Evolutionary conservation across 192 early-diverging fungal genomes (phyloP).

Genomic region (Backusella psychrophila): DNA sequence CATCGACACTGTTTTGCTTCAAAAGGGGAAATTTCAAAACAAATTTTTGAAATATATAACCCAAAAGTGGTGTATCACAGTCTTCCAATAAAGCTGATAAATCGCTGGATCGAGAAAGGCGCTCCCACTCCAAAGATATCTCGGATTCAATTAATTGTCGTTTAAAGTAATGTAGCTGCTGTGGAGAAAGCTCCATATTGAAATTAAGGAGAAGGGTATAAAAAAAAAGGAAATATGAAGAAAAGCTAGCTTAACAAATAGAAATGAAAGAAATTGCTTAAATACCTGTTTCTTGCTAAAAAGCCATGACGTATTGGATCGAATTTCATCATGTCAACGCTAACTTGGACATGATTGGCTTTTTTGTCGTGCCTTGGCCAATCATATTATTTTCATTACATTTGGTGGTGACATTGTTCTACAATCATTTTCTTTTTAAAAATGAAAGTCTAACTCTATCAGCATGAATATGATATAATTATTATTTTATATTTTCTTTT

Average conservation of each 20-base stretch:
- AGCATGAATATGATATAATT: not conserved
- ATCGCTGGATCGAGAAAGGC: not conserved
- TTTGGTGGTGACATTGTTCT: not conserved
- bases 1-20: slow-evolving; percentile 20
- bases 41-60: slow-evolving; percentile 42
- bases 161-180: slow-evolving; percentile 52
- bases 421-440: not conserved
- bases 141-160: slow-evolving; percentile 43
- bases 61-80: slow-evolving; percentile 42
- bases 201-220: not conserved
- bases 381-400: not conserved
- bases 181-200: slow-evolving; percentile 22
- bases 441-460: not conserved
- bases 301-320: not conserved
- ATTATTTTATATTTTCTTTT: not conserved
- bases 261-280: not conserved
- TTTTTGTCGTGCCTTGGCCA: not conserved
- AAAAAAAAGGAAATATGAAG: not conserved
- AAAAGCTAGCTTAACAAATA: not conserved
- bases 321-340: not conserved
- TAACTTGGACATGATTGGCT: not conserved
- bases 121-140: slow-evolving; percentile 46
- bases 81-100: slow-evolving; percentile 21
- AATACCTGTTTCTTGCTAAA: not conserved
- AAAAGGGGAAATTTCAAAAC: slow-evolving; percentile 50